phyloP scores from a whole-genome alignment of 805 yeast genomes.

The Myxozyma lipomycoides region DNA sequence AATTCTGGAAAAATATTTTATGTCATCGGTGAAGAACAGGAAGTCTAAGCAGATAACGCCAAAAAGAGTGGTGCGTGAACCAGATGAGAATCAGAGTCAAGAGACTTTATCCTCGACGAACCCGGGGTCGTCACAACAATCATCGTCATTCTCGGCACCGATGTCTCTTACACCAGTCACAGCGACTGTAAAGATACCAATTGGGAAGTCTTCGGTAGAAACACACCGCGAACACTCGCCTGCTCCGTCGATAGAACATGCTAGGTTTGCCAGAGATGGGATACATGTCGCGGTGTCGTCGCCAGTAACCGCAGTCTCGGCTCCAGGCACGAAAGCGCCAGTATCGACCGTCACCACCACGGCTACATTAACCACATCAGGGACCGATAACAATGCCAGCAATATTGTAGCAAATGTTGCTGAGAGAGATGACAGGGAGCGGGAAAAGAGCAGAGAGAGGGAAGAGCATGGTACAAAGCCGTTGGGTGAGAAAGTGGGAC shows the following conservation, averaged over 20 bases:
- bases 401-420: too few relatives aligned
- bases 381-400: too few relatives aligned
- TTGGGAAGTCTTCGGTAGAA: neutral
- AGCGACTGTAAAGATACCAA: neutral
- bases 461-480: neutral
- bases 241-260: neutral
- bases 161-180: neutral
- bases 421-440: neutral
- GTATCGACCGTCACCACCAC: neutral
- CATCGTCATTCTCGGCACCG: neutral
- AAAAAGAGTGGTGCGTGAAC: neutral
- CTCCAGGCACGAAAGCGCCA: slow-evolving; percentile 12
- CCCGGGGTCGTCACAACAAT: neutral
- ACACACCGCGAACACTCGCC: neutral
- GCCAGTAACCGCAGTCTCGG: slow-evolving; percentile 15
- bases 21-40: neutral
- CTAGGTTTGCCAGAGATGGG: slow-evolving; percentile 7
- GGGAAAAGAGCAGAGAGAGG: neutral
- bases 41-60: neutral
- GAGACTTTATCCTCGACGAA: neutral
- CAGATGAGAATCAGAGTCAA: neutral
- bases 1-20: slow-evolving; percentile 4
- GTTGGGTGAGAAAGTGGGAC: neutral
- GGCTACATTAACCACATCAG: too few relatives aligned
- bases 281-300: slow-evolving; percentile 10